Conservation (phyloP, 257 asterid species). For the Paulownia fortunei region DNA sequence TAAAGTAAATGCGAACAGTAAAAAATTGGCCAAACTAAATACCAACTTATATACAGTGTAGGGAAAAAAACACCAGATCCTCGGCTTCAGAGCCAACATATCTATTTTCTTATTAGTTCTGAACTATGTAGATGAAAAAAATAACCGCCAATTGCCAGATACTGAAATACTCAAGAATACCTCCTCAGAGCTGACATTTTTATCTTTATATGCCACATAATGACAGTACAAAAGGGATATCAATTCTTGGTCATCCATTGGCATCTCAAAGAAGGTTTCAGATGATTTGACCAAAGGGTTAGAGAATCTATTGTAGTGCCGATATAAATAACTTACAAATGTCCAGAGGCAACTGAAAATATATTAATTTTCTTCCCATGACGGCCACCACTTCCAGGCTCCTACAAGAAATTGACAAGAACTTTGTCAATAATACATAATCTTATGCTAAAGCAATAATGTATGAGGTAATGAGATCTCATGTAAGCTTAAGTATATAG, state of each 20-base stretch:
- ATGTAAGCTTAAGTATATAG: conserved; percentile 16
- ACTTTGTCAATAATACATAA: conserved; percentile 25
- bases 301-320: conserved; percentile 4
- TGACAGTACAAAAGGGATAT: not conserved
- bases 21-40: not conserved
- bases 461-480: not conserved
- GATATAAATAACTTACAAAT: conserved; percentile 71
- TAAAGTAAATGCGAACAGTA: conserved; percentile 19
- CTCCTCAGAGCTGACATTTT: not conserved
- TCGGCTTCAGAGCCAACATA: not conserved
- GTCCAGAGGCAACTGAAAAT: conserved; percentile 98
- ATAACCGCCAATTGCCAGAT: conserved; percentile 3
- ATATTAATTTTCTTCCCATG: conserved; percentile 84
- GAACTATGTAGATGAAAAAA: not conserved
- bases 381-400: conserved; percentile 62
- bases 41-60: not conserved
- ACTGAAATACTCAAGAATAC: not conserved
- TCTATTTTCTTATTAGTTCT: not conserved
- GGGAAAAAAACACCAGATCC: not conserved
- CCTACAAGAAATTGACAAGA: conserved; percentile 52
- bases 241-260: conserved; percentile 11
- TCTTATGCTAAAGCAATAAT: conserved; percentile 7
- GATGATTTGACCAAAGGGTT: not conserved
- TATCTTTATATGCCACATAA: not conserved
- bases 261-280: not conserved